Conservation (phyloP, 495 filamentous ascomycete genomes). For the Penicillium ochrochloron region DNA sequence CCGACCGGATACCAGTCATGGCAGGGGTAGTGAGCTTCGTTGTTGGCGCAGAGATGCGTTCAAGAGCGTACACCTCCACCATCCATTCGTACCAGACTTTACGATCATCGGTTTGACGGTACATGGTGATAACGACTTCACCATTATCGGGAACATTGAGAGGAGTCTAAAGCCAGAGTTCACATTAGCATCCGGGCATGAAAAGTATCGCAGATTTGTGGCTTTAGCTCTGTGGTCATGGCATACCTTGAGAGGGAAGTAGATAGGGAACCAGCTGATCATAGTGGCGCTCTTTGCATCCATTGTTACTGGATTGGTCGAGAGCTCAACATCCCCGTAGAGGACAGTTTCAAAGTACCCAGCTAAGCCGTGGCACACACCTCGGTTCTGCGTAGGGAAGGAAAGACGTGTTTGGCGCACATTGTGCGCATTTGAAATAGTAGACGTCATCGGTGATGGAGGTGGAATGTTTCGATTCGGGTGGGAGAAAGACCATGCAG, state of each 20-base stretch:
- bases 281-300: slow-evolving; percentile 90
- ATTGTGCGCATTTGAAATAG: slow-evolving; percentile 82
- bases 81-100: slow-evolving; percentile 99
- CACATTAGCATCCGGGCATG: slow-evolving; percentile 3
- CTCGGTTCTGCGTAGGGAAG: slow-evolving; percentile 73
- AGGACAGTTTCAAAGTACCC: slow-evolving; percentile 96
- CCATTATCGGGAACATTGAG: slow-evolving; percentile 84
- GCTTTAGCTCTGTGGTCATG: slow-evolving; percentile 10
- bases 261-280: slow-evolving; percentile 99
- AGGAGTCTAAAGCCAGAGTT: slow-evolving; percentile 62
- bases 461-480: slow-evolving; percentile 47
- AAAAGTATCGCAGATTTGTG: background rate
- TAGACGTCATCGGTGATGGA: slow-evolving; percentile 39
- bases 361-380: slow-evolving; percentile 87
- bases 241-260: slow-evolving; percentile 90
- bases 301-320: slow-evolving; percentile 91
- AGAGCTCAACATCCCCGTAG: slow-evolving; percentile 83
- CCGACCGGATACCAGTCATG: slow-evolving; percentile 41
- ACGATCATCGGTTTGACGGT: slow-evolving; percentile 89
- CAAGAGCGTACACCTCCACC: slow-evolving; percentile 76
- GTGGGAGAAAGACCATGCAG: slow-evolving; percentile 56
- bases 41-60: slow-evolving; percentile 29
- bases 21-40: slow-evolving; percentile 31
- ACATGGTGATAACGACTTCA: slow-evolving; percentile 89
- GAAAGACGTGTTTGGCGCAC: slow-evolving; percentile 71